phyloP scores from a whole-genome alignment of 129 eudicot species.

The Chrysanthemum lavandulifolium region DNA sequence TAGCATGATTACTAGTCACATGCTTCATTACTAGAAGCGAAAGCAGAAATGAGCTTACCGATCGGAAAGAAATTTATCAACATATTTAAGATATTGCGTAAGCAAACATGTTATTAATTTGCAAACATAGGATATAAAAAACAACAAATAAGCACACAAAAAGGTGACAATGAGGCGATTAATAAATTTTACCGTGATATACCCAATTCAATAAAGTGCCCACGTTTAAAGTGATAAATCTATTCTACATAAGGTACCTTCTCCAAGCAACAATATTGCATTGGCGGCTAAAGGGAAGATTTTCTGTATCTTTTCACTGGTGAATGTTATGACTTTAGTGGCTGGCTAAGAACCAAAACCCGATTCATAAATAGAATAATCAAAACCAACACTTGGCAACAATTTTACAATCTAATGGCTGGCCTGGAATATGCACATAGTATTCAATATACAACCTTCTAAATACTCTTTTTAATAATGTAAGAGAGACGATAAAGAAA shows the following conservation, averaged over 20 bases:
- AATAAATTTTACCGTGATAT: neutral
- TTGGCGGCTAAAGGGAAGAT: conserved; percentile 54
- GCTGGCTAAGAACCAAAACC: conserved; percentile 34
- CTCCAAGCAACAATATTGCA: conserved; percentile 76
- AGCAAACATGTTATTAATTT: too few species aligned
- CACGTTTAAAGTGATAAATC: neutral
- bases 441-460: too few species aligned
- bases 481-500: too few species aligned
- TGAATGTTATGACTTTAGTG: conserved; percentile 33
- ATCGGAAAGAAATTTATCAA: too few species aligned
- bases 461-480: too few species aligned
- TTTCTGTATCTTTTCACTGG: conserved; percentile 78
- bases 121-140: neutral
- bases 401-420: neutral
- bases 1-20: too few species aligned
- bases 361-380: conserved; percentile 7
- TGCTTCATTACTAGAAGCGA: too few species aligned
- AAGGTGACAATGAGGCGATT: neutral
- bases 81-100: too few species aligned
- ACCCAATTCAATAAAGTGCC: conserved; percentile 10
- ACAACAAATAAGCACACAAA: conserved; percentile 1
- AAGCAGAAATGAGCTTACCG: too few species aligned
- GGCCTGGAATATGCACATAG: too few species aligned
- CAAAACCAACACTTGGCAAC: neutral
- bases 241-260: conserved; percentile 48